Conservation (phyloP, 164 flowering plant genomes). For the Tinospora cordifolia region DNA sequence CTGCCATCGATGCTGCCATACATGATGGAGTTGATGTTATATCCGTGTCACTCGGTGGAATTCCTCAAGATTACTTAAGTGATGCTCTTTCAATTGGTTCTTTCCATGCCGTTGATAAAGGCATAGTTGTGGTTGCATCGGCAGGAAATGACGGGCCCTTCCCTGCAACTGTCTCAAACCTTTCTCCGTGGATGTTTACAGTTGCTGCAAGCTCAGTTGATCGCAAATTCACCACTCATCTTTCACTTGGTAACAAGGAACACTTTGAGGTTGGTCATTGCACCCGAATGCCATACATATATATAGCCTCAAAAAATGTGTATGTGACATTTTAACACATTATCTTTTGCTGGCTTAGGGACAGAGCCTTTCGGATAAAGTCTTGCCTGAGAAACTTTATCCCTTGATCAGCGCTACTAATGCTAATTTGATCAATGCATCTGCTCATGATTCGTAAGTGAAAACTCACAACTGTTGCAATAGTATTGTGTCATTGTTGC, state of each 20-base stretch:
- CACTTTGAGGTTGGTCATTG: slow-evolving; percentile 20
- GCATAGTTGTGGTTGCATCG: slow-evolving; percentile 44
- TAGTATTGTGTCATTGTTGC: neutral
- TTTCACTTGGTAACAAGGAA: slow-evolving; percentile 37
- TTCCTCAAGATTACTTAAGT: slow-evolving; percentile 23
- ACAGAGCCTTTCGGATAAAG: slow-evolving; percentile 31
- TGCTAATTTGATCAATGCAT: slow-evolving; percentile 29
- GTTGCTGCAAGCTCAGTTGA: slow-evolving; percentile 71
- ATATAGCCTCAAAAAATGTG: no score
- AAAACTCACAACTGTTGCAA: neutral
- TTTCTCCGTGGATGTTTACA: slow-evolving; percentile 61
- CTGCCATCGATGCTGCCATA: slow-evolving; percentile 50
- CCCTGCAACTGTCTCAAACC: slow-evolving; percentile 32
- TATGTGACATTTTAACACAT: no score
- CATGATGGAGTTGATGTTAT: slow-evolving; percentile 49
- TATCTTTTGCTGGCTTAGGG: slow-evolving; percentile 31
- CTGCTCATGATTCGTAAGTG: slow-evolving; percentile 39
- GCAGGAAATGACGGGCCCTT: slow-evolving; percentile 61
- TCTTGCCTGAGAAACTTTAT: slow-evolving; percentile 35
- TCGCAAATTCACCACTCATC: slow-evolving; percentile 32
- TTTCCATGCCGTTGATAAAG: slow-evolving; percentile 55
- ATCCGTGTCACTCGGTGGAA: slow-evolving; percentile 39
- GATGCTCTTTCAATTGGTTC: slow-evolving; percentile 53
- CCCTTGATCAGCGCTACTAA: slow-evolving; percentile 28
- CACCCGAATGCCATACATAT: no score